Base-by-base conservation (phyloP, 768 basidiomycete species). In the Termitomyces sp. region DNA sequence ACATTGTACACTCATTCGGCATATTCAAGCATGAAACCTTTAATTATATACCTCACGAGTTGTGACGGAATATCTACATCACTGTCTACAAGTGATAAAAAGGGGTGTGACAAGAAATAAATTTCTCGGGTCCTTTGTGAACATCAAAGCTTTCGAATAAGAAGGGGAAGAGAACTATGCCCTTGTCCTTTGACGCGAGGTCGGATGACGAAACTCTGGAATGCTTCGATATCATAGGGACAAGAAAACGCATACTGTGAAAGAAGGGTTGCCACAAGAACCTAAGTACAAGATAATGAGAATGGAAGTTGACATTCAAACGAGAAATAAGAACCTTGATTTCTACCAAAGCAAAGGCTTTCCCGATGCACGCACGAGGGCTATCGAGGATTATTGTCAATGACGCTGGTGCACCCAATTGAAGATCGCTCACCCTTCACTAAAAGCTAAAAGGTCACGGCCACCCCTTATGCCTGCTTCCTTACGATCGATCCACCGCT, bases 161-260 rank as follows among this genome's bases (percentile, higher is more conserved):
- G 61, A 55, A 86, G 73, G 42, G 86, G 85, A 42, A 87, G 76
- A 13, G 83, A 84, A 61, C 84, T 86, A 11, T 74, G 68, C 0
- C 72, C 74, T 62, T 84, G 72, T 47, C 84, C 83, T 62, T 72
- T 73, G 57, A 87, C 67, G 36, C 84, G 78, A 37, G 86, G 83
- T 16, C 85, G 79, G 54, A 87, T 77, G 13, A 87, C 85, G 59
- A 86, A 87, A 54, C 84, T 84, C 63, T 85, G 83, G 68, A 87
- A 86, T 24, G 82, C 67, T 63, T 86, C 85, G 49, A 87, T 85
- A 37, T 84, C 73, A 52, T 73, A 64, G 22, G 73, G 67, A 60
- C 81, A 82, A 3, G 76, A 70, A 64, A 86, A 85, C 8, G 78
- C 75, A 66, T 85, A 87, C 36, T 80, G 78, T 34, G 73, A 78